A percentile compares a stretch with the other conserved stretches of the same genome.
Evolutionary conservation across 1,139 yeast genomes (phyloP).

Genomic region (Lodderomyces parapsilosis): DNA sequence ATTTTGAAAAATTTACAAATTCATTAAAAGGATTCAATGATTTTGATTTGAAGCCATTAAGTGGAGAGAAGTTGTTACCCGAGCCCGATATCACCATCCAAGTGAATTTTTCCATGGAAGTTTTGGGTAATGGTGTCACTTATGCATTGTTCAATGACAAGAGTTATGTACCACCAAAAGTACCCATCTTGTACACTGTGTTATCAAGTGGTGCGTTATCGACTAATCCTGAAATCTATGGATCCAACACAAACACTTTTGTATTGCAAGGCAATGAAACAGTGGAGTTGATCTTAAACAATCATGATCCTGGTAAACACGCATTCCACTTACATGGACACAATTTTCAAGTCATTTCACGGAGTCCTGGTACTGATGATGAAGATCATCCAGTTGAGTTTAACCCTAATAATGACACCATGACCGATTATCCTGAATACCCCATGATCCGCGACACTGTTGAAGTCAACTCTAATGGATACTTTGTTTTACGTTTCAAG

Average conservation of each 20-base stretch:
- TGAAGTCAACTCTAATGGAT: slow-evolving; percentile 64
- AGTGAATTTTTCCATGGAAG: slow-evolving; percentile 73
- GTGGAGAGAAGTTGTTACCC: slow-evolving; percentile 49
- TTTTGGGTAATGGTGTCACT: slow-evolving; percentile 76
- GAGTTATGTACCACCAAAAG: slow-evolving; percentile 75
- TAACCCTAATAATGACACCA: slow-evolving; percentile 34
- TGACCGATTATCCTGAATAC: slow-evolving; percentile 34
- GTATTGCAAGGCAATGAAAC: slow-evolving; percentile 69
- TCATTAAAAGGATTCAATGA: slow-evolving; percentile 60
- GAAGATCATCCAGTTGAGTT: slow-evolving; percentile 39
- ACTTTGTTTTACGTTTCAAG: slow-evolving; percentile 57
- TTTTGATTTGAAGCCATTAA: slow-evolving; percentile 58
- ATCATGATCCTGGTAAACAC: slow-evolving; percentile 73
- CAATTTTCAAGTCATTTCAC: slow-evolving; percentile 57
- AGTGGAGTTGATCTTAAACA: slow-evolving; percentile 68
- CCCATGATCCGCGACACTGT: slow-evolving; percentile 75
- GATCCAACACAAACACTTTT: slow-evolving; percentile 72
- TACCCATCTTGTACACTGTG: slow-evolving; percentile 79
- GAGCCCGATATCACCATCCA: slow-evolving; percentile 68
- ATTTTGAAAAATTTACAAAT: slow-evolving; percentile 39
- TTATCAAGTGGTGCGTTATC: slow-evolving; percentile 59
- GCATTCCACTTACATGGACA: slow-evolving; percentile 93
- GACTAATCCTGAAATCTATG: slow-evolving; percentile 51
- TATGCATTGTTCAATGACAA: slow-evolving; percentile 89
- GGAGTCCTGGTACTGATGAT: slow-evolving; percentile 30